These are phyloP conservation scores for Mycena filopes DNA, from an alignment of 768 basidiomycete genomes.

Conservation along the genomic window DNA sequence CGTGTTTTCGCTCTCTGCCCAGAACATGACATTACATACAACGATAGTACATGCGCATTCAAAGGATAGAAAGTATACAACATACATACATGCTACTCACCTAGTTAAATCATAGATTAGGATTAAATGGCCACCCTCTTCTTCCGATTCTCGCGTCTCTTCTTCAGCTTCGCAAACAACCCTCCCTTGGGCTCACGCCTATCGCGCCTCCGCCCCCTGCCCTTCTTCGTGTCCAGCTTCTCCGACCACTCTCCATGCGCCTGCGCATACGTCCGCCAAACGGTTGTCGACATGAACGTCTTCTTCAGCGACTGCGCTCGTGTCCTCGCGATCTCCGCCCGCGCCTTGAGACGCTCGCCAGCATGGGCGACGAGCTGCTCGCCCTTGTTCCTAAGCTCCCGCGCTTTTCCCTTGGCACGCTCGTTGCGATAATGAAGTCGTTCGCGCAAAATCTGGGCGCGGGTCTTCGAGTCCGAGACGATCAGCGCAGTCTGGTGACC, in stretches of 20 bases:
- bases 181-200: slow-evolving; percentile 17
- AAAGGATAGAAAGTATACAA: slow-evolving; percentile 8
- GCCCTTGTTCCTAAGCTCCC: slow-evolving; percentile 61
- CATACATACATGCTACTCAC: slow-evolving; percentile 31
- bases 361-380: slow-evolving; percentile 57
- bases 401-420: slow-evolving; percentile 63
- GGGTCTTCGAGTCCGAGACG: slow-evolving; percentile 61
- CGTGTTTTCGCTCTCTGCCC: no score
- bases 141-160: slow-evolving; percentile 28
- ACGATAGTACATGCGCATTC: slow-evolving; percentile 23
- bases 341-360: slow-evolving; percentile 51
- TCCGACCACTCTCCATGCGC: slow-evolving; percentile 46
- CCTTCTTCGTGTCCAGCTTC: slow-evolving; percentile 31
- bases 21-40: background rate
- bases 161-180: slow-evolving; percentile 33
- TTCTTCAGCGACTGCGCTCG: slow-evolving; percentile 55
- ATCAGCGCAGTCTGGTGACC: slow-evolving; percentile 58
- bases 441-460: slow-evolving; percentile 54
- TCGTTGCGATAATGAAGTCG: slow-evolving; percentile 61
- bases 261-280: slow-evolving; percentile 45
- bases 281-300: slow-evolving; percentile 43
- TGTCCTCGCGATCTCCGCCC: slow-evolving; percentile 55
- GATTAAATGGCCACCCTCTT: slow-evolving; percentile 17
- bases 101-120: slow-evolving; percentile 21
- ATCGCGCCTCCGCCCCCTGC: slow-evolving; percentile 15